Percentiles rank a stretch among this genome's conserved stretches.
Evolutionary conservation across 257 asterid genomes (phyloP).

Genomic region (Craterostigma plantagineum): DNA sequence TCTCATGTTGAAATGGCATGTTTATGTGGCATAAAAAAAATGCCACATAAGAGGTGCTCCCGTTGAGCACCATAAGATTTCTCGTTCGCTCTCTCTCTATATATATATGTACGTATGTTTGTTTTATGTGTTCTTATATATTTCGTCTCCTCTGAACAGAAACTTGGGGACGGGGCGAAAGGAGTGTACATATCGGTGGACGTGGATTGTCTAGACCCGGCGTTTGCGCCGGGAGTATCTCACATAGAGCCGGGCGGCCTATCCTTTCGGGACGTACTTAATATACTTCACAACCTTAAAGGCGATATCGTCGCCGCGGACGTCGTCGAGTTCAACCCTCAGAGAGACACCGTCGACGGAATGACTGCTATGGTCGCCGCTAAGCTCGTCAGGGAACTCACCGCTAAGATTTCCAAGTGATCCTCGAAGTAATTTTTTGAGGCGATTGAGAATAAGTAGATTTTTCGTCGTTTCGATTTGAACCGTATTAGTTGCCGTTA

Average conservation of each 20-base stretch:
- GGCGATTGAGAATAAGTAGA: no score
- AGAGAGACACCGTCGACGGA: conserved; percentile 92
- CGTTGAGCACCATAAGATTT: no score
- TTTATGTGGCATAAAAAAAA: no score
- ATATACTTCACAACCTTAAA: conserved; percentile 87
- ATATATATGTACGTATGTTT: no score
- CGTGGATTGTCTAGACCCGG: conserved; percentile 89
- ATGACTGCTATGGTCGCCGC: conserved; percentile 99
- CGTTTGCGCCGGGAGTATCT: conserved; percentile 97
- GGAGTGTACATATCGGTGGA: conserved; percentile 91
- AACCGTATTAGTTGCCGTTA: no score
- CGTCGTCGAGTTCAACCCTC: conserved; percentile 94
- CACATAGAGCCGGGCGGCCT: conserved; percentile 99
- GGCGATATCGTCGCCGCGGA: conserved; percentile 90
- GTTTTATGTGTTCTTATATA: no score
- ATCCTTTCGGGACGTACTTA: conserved; percentile 85
- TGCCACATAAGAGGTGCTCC: no score
- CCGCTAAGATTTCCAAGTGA: conserved; percentile 88
- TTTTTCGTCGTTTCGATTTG: no score
- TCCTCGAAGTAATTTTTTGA: no score
- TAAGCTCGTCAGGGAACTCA: conserved; percentile 71
- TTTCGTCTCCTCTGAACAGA: conserved; percentile 33
- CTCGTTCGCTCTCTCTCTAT: no score
- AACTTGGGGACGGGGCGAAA: conserved; percentile 93
- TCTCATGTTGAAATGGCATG: no score